Evolutionary conservation across 1,284 basidiomycete genomes (phyloP), one percentile per base, ranked within the genome.

Genomic region (Stereum hirsutum): DNA sequence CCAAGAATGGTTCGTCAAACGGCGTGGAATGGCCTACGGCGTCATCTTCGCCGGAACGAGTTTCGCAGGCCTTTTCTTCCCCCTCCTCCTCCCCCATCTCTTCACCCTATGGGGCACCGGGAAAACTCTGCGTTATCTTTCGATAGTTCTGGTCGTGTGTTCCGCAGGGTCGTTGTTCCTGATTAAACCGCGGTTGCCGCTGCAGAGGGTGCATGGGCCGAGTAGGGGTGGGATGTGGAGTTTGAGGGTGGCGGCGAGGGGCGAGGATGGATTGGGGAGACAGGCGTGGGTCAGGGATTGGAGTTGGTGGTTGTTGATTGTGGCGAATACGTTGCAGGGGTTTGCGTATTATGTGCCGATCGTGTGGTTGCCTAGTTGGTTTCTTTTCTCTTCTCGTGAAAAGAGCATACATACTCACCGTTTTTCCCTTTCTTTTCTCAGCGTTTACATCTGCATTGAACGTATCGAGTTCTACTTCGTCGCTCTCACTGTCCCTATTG

Each of bases 1-100:
- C 44, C 58, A 62, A 0, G 67, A 70, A 45, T 72, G 69, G 69
- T 72, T 71, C 46, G 56, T 66, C 19, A 48, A 47, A 4, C 57
- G 60, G 0, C 51, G 66, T 15, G 69, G 69, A 0, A 52, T 67
- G 10, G 69, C 69, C 2, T 65, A 62, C 39, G 67, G 68, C 0
- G 54, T 66, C 27, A 59, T 70, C 21, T 65, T 64, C 40, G 65
- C 68, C 6, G 68, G 66, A 58, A 46, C 21, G 48, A 17, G 15
- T 8, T 30, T 8, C n/a, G 8, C 28, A 8, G 10, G 10, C 28
- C n/a, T 34, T 6, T 30, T 69, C 7, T 49, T 65, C 6, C 67
- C 67, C 0, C 50, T 66, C 20, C 45, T 60, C 11, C 43, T 68
- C 20, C 55, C 64, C 1, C 49, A 23, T 4, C 45, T 67, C 12